phyloP scores from a whole-genome alignment of 345 rosid species.

The Euphorbia lathyris region DNA sequence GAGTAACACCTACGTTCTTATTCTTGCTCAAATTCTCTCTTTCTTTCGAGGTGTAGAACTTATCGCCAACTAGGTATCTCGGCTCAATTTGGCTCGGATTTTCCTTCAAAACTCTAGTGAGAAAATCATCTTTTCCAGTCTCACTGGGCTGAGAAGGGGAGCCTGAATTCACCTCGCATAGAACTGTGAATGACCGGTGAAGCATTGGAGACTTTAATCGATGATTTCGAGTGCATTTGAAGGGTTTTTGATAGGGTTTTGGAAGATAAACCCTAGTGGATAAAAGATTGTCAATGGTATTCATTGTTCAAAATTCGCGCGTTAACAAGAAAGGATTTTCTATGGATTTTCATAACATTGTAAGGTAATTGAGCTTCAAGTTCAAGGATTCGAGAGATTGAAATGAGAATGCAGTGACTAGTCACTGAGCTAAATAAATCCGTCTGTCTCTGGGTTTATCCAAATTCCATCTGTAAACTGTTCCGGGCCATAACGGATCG shows the following conservation, averaged over 20 bases:
- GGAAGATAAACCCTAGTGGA: constrained; percentile 44
- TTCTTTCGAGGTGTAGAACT: constrained; percentile 58
- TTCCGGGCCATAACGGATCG: constrained; percentile 1
- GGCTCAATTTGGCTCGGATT: constrained; percentile 86
- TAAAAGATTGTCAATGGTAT: constrained; percentile 41
- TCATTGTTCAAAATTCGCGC: constrained; percentile 30
- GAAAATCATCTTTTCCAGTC: constrained; percentile 51
- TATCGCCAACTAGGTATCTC: constrained; percentile 52
- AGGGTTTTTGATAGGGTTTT: constrained; percentile 18
- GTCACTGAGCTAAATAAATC: background rate
- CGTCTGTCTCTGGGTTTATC: constrained; percentile 10
- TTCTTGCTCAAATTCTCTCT: constrained; percentile 46
- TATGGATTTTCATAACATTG: background rate
- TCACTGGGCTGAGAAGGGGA: constrained; percentile 26
- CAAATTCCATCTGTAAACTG: background rate
- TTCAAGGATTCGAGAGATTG: background rate
- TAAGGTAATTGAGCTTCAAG: background rate
- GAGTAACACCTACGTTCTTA: constrained; percentile 38
- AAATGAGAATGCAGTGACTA: background rate
- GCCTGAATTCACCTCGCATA: constrained; percentile 39
- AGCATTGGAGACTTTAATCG: constrained; percentile 35
- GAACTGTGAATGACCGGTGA: constrained; percentile 47
- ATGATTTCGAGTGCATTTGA: constrained; percentile 25
- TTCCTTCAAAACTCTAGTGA: constrained; percentile 66
- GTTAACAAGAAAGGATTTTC: background rate